Evolutionary conservation across 2,329 filamentous ascomycete species (phyloP).

Genomic region (Fusarium lyarnte): DNA sequence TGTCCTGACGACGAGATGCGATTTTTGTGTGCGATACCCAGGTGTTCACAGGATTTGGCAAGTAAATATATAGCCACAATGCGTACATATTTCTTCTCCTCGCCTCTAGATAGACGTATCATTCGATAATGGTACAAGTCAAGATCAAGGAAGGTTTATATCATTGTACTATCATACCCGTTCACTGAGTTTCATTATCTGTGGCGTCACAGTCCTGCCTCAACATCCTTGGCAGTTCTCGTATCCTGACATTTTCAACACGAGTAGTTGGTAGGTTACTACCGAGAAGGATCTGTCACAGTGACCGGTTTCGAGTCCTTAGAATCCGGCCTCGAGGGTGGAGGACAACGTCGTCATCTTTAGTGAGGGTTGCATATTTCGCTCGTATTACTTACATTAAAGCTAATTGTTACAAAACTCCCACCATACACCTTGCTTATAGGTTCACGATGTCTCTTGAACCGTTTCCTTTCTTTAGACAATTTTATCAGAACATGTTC

Average conservation of each 20-base stretch:
- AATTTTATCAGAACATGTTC: background rate
- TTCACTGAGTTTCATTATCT: background rate
- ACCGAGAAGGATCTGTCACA: background rate
- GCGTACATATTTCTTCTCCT: constrained; percentile 1
- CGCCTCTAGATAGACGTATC: background rate
- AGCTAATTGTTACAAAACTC: background rate
- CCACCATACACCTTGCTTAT: background rate
- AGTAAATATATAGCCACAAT: constrained; percentile 2
- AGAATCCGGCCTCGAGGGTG: background rate
- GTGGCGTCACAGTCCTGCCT: background rate
- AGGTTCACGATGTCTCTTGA: background rate
- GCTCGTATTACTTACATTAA: background rate
- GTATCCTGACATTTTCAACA: background rate
- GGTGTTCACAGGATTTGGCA: constrained; percentile 6
- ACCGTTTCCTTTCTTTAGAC: background rate
- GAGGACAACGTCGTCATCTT: background rate
- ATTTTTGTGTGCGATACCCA: constrained; percentile 33
- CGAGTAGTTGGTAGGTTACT: too few species aligned
- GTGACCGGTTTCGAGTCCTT: background rate
- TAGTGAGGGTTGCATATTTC: background rate
- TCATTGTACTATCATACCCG: background rate
- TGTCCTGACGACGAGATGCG: constrained; percentile 22
- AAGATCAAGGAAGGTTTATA: background rate
- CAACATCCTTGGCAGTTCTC: background rate
- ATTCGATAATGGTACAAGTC: background rate